Conservation (phyloP, 441 rosid species). For the Melastoma candidum region DNA sequence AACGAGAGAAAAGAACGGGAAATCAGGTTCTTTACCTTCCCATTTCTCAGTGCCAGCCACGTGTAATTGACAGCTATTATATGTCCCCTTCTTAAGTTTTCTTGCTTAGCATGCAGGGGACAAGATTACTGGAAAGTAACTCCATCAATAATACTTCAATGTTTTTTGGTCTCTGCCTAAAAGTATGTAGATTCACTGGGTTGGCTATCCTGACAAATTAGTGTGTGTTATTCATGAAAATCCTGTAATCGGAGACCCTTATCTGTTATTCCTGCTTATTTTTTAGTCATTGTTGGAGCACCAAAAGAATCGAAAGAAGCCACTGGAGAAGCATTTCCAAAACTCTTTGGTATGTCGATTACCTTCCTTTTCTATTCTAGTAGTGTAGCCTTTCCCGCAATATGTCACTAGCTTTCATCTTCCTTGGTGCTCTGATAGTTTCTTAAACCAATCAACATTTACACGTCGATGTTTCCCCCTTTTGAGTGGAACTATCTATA, state of each 20-base stretch:
- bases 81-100: conserved; percentile 5
- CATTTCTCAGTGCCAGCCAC: neutral
- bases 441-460: no score
- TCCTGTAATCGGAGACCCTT: conserved; percentile 2
- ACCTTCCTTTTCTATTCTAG: no score
- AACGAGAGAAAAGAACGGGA: conserved; percentile 83
- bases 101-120: conserved; percentile 52
- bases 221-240: neutral
- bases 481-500: conserved; percentile 12
- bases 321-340: conserved; percentile 76
- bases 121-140: conserved; percentile 82
- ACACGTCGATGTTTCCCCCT: no score
- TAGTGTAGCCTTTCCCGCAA: no score
- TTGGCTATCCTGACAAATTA: neutral
- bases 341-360: conserved; percentile 57
- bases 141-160: conserved; percentile 90
- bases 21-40: conserved; percentile 50
- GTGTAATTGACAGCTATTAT: neutral
- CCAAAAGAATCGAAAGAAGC: conserved; percentile 80
- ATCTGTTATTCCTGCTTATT: neutral
- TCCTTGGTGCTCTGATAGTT: no score
- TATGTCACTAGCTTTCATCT: no score
- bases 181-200: conserved; percentile 41
- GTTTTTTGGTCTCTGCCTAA: conserved; percentile 82
- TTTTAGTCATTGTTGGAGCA: conserved; percentile 71